Conservation (phyloP, 2,329 filamentous ascomycete genomes). For the Myriosclerotinia curreyana region DNA sequence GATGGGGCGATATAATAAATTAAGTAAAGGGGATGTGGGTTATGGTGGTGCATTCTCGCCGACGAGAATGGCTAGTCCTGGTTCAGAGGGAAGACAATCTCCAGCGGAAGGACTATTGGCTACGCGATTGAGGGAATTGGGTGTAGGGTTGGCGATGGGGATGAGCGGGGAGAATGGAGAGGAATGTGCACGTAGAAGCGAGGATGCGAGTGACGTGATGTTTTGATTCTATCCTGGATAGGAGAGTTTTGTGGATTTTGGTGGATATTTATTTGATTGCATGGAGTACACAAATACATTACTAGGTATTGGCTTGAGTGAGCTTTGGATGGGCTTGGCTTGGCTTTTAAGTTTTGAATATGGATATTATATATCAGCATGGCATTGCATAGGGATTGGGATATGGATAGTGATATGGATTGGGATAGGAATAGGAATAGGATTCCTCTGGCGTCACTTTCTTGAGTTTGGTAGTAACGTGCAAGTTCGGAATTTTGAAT, state of each 20-base stretch:
- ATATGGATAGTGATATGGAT: too few species aligned
- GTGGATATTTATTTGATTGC: background rate
- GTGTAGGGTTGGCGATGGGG: constrained; percentile 25
- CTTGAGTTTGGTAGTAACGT: too few species aligned
- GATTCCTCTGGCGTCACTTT: too few species aligned
- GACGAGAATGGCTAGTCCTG: constrained; percentile 31
- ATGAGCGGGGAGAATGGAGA: constrained; percentile 72
- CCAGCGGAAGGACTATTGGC: constrained; percentile 65
- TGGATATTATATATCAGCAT: background rate
- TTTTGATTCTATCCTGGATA: background rate
- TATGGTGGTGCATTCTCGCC: constrained; percentile 55
- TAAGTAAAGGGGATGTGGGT: constrained; percentile 61
- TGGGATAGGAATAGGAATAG: too few species aligned
- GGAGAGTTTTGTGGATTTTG: background rate
- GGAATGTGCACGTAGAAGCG: background rate
- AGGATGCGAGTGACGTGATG: background rate
- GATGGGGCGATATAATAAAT: constrained; percentile 59
- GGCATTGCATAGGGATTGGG: background rate
- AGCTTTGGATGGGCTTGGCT: too few species aligned
- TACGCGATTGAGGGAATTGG: constrained; percentile 57
- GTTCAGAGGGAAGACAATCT: constrained; percentile 36
- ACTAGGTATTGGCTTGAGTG: background rate
- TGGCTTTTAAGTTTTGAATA: too few species aligned
- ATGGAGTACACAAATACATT: background rate
- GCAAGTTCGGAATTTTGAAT: too few species aligned